These are phyloP conservation scores for Chaetomiaceae sp. DNA, from an alignment of 2,329 filamentous ascomycete species.

Conservation along the genomic window DNA sequence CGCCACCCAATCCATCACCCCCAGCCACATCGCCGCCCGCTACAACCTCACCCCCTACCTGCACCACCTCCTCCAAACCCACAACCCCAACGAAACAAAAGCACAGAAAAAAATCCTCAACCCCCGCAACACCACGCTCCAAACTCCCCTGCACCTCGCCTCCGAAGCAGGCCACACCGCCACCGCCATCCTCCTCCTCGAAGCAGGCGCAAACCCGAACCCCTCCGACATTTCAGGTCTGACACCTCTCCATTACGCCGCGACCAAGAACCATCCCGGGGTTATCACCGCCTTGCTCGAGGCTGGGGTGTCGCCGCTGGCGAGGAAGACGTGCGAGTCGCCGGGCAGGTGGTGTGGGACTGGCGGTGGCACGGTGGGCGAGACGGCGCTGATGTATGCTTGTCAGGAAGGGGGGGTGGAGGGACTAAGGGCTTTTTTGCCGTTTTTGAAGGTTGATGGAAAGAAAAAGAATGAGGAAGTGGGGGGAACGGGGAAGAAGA, in stretches of 20 bases:
- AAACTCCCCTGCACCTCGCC: slow-evolving; percentile 29
- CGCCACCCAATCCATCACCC: neutral
- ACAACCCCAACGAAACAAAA: too few relatives aligned
- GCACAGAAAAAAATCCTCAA: too few relatives aligned
- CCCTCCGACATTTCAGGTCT: slow-evolving; percentile 24
- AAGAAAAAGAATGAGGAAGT: too few relatives aligned
- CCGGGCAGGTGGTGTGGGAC: slow-evolving; percentile 11
- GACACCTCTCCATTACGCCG: slow-evolving; percentile 35
- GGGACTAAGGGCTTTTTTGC: slow-evolving; percentile 27
- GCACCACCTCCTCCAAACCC: slow-evolving; percentile 21
- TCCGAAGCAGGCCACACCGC: slow-evolving; percentile 23
- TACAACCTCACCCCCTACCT: slow-evolving; percentile 13
- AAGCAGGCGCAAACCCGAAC: slow-evolving; percentile 27
- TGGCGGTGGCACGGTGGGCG: slow-evolving; percentile 14
- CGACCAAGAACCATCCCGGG: slow-evolving; percentile 28
- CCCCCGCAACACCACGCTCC: neutral
- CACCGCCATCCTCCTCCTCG: slow-evolving; percentile 22
- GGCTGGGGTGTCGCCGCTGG: slow-evolving; percentile 34
- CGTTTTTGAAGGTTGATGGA: slow-evolving; percentile 25
- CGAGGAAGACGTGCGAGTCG: slow-evolving; percentile 24
- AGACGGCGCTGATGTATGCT: slow-evolving; percentile 32
- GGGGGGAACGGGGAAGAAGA: too few relatives aligned
- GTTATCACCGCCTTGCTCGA: slow-evolving; percentile 31
- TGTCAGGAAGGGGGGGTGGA: slow-evolving; percentile 28
- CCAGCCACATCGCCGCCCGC: slow-evolving; percentile 11